These are phyloP conservation scores for Saussurea involucrata DNA, from an alignment of 129 eudicot genomes.

Conservation along the genomic window DNA sequence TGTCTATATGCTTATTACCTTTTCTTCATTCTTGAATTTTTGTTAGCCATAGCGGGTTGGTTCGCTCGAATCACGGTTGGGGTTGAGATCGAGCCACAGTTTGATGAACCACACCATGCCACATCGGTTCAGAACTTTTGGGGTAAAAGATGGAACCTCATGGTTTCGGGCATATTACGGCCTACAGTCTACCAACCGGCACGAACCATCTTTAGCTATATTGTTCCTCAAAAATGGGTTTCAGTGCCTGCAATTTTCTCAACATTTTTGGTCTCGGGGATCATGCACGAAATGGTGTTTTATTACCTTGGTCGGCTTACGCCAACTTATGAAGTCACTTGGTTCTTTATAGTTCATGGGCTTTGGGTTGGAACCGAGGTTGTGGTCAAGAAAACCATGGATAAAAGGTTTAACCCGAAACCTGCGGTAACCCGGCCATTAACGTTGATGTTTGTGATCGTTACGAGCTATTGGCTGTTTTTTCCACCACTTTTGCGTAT, in stretches of 20 bases:
- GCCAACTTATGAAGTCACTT: conserved; percentile 30
- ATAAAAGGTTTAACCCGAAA: conserved; percentile 20
- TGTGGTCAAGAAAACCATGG: conserved; percentile 23
- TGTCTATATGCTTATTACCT: not conserved
- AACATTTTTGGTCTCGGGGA: conserved; percentile 44
- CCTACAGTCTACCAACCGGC: conserved; percentile 31
- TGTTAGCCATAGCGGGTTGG: not conserved
- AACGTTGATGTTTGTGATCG: conserved; percentile 18
- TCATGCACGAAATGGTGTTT: conserved; percentile 47
- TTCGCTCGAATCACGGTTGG: conserved; percentile 11
- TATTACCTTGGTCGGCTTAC: conserved; percentile 26
- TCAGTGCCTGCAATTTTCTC: conserved; percentile 10
- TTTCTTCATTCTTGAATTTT: not conserved
- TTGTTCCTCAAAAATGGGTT: conserved; percentile 27
- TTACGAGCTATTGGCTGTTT: conserved; percentile 39
- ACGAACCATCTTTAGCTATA: not conserved
- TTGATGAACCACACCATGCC: conserved; percentile 45
- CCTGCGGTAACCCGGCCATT: conserved; percentile 20
- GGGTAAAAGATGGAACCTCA: conserved; percentile 39
- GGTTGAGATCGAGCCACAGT: conserved; percentile 41
- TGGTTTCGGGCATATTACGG: conserved; percentile 8
- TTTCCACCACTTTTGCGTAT: conserved; percentile 33
- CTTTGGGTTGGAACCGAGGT: conserved; percentile 33
- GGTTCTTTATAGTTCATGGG: conserved; percentile 50
- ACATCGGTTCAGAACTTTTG: conserved; percentile 57